Evolutionary conservation across 2,329 filamentous ascomycete species (phyloP), one percentile per base, ranked within the genome.

Genomic region (Epichloe amarillans): DNA sequence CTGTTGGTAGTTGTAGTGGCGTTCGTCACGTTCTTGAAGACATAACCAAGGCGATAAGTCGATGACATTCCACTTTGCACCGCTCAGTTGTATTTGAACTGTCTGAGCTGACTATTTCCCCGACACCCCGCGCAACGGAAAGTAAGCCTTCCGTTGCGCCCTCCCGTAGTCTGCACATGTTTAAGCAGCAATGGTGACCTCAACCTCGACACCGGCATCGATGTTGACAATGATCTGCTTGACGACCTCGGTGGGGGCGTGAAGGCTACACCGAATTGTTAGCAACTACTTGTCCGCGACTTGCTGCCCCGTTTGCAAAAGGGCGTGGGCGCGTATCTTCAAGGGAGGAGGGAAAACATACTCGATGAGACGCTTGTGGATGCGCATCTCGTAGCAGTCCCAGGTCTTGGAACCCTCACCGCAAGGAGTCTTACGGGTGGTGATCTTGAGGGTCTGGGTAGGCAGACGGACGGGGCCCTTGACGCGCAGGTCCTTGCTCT

Each of bases 331-430:
- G 10, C 10, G 11, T 21, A 3, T n/a, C n/a, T 14, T 12, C 3
- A 11, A 35, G 8, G 2, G 17, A n/a, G 17, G 11, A 10, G 21
- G 4, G 1, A 44, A 50, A 43, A 79, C 82, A 65, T 70, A 87
- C 82, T 95, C 90, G 69, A 96, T 96, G 69, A 96, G 80, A 64
- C 90, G 86, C 86, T 96, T 96, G 83, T 96, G 89, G 72, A 96
- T 95, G 77, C 91, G 86, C 89, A 98, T 94, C 85, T 98, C 91
- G 75, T 80, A 98, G 73, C 80, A 84, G 73, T 97, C 93, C 93
- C 93, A 98, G 69, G 93, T 98, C 88, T 98, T 98, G 75, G 86
- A 94, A 77, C 93, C 93, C 83, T 98, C 93, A 86, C 93, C 93
- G 77, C 87, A 93, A 72, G 93, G 93, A 60, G 93, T 97, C 86